Evolutionary conservation across 2,329 filamentous ascomycete genomes (phyloP).

Genomic region (Fusarium stilboides): DNA sequence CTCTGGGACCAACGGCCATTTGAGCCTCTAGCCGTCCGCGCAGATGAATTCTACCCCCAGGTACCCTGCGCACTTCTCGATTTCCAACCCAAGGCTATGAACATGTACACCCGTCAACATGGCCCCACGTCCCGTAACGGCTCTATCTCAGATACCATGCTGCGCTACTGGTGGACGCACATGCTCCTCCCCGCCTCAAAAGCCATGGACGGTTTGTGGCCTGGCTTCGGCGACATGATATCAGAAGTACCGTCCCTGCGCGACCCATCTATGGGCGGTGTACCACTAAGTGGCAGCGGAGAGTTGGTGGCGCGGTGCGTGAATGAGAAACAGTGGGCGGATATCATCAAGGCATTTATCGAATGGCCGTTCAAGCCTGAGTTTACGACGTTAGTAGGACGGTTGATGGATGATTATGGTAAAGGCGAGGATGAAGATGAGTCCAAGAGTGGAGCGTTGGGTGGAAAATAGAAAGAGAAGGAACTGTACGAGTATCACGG

Average conservation of each 20-base stretch:
- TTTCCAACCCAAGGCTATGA: slow-evolving; percentile 72
- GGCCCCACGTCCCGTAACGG: slow-evolving; percentile 61
- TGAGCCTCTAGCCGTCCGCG: slow-evolving; percentile 75
- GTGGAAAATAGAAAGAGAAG: background rate
- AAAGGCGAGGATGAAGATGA: slow-evolving; percentile 47
- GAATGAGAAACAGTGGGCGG: slow-evolving; percentile 68
- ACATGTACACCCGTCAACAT: slow-evolving; percentile 63
- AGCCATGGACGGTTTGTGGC: slow-evolving; percentile 68
- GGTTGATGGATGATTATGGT: slow-evolving; percentile 54
- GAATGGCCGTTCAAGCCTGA: slow-evolving; percentile 75
- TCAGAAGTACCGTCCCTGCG: slow-evolving; percentile 63
- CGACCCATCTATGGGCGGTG: slow-evolving; percentile 65
- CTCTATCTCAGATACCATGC: slow-evolving; percentile 67
- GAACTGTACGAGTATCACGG: background rate
- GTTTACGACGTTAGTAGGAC: slow-evolving; percentile 64
- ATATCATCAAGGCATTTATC: slow-evolving; percentile 73
- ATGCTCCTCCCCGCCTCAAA: slow-evolving; percentile 61
- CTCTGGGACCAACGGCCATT: slow-evolving; percentile 79
- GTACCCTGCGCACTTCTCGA: slow-evolving; percentile 73
- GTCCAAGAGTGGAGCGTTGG: slow-evolving; percentile 38
- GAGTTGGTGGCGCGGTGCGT: slow-evolving; percentile 65
- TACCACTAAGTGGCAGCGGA: slow-evolving; percentile 56
- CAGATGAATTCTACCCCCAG: slow-evolving; percentile 78
- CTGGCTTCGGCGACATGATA: slow-evolving; percentile 70
- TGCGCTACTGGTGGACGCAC: slow-evolving; percentile 60